Evolutionary conservation across 2,329 filamentous ascomycete genomes (phyloP).

Genomic region (Fusarium annulatum): DNA sequence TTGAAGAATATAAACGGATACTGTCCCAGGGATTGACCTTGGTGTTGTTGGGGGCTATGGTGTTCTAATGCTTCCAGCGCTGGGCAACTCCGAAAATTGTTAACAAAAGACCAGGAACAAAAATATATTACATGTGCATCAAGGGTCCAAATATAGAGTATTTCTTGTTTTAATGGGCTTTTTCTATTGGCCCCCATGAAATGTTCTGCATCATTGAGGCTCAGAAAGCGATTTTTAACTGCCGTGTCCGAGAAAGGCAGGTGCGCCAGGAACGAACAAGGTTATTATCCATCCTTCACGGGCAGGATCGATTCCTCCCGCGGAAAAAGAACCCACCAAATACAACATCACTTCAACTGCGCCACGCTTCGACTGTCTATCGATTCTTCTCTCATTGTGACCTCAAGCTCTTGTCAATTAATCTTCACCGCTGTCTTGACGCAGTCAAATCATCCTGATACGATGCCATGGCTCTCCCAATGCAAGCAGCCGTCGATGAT

Average conservation of each 20-base stretch:
- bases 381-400: not conserved
- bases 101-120: not conserved
- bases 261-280: not conserved
- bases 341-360: conserved; percentile 5
- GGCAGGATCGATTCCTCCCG: not conserved
- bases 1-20: not conserved
- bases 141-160: not conserved
- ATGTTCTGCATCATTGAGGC: not conserved
- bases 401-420: not conserved
- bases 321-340: not conserved
- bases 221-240: not conserved
- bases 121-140: no score
- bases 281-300: not conserved
- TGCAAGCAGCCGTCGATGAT: conserved; percentile 30
- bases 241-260: not conserved
- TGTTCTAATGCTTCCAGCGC: not conserved
- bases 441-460: not conserved
- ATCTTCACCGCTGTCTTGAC: not conserved
- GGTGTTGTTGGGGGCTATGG: not conserved
- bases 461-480: not conserved
- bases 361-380: not conserved
- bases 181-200: not conserved
- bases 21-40: conserved; percentile 2
- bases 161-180: not conserved
- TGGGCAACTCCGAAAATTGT: not conserved